These are phyloP conservation scores for Oxytropis ochrocephala DNA, from an alignment of 306 rosid species.

Conservation along the genomic window DNA sequence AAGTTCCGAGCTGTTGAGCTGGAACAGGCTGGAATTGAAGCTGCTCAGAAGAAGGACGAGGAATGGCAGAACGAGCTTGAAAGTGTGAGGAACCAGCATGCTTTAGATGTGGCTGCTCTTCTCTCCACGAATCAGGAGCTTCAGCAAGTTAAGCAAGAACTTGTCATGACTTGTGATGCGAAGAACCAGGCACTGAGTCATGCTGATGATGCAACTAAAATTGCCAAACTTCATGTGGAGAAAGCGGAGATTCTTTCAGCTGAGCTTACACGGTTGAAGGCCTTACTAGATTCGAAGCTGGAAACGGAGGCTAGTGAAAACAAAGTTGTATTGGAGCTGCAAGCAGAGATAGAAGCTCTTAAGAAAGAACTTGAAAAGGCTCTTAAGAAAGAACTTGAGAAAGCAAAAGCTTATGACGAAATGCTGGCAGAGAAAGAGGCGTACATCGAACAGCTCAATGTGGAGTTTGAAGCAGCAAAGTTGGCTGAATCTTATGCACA, in stretches of 20 bases:
- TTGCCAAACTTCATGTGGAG: constrained; percentile 79
- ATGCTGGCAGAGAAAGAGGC: constrained; percentile 57
- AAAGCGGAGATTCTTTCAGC: constrained; percentile 71
- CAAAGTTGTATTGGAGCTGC: constrained; percentile 44
- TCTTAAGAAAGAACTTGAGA: constrained; percentile 57
- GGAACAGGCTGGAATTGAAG: constrained; percentile 95
- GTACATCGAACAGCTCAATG: constrained; percentile 63
- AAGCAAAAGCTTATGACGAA: constrained; percentile 41
- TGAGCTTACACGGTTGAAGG: constrained; percentile 58
- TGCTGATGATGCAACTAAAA: constrained; percentile 87
- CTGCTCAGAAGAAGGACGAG: constrained; percentile 72
- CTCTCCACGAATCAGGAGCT: constrained; percentile 81
- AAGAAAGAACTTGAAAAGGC: constrained; percentile 57
- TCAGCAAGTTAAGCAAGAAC: constrained; percentile 74
- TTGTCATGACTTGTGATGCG: constrained; percentile 73
- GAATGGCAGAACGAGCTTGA: constrained; percentile 86
- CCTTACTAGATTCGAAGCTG: constrained; percentile 66
- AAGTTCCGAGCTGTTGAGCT: constrained; percentile 89
- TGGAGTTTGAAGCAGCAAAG: constrained; percentile 84
- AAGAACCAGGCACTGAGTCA: constrained; percentile 92
- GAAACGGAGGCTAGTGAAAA: constrained; percentile 62
- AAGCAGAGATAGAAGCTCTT: constrained; percentile 55
- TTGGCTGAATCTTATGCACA: constrained; percentile 80
- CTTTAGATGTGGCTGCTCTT: constrained; percentile 71
- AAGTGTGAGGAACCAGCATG: constrained; percentile 77